These are phyloP conservation scores for Globisporangium canariense DNA, from an alignment of 352 stramenopile genomes.

Conservation along the genomic window DNA sequence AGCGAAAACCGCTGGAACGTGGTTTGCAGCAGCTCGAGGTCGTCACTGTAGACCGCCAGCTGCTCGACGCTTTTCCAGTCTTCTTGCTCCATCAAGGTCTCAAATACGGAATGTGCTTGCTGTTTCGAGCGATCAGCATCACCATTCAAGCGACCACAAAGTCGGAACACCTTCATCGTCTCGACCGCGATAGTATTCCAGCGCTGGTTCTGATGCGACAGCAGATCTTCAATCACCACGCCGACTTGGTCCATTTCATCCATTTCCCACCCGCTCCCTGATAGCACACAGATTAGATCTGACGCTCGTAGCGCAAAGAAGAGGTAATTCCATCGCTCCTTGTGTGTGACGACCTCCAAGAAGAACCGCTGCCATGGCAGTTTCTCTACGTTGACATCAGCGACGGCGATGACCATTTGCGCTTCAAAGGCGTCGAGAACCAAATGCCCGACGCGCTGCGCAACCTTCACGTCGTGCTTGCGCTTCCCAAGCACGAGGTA, in stretches of 20 bases:
- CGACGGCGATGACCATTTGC: background rate
- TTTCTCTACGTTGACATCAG: slow-evolving; percentile 3
- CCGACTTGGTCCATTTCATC: slow-evolving; percentile 10
- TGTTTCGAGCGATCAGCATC: background rate
- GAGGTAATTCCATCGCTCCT: slow-evolving; percentile 38
- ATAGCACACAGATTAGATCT: slow-evolving; percentile 23
- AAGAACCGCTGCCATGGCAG: slow-evolving; percentile 20
- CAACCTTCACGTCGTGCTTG: slow-evolving; percentile 28
- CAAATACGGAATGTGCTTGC: slow-evolving; percentile 21
- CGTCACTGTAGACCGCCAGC: slow-evolving; percentile 21
- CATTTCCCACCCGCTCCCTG: background rate
- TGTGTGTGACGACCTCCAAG: slow-evolving; percentile 20
- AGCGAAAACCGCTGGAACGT: slow-evolving; percentile 30
- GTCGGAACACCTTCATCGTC: slow-evolving; percentile 35
- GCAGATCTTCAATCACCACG: slow-evolving; percentile 25
- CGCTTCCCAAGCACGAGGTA: slow-evolving; percentile 15
- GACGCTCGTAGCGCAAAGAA: slow-evolving; percentile 39
- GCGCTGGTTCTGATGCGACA: slow-evolving; percentile 22
- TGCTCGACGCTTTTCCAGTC: slow-evolving; percentile 54
- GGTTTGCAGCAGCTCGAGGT: slow-evolving; percentile 26
- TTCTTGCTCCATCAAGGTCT: slow-evolving; percentile 27
- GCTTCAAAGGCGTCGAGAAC: slow-evolving; percentile 52
- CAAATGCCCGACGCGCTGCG: slow-evolving; percentile 54
- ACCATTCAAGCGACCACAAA: background rate
- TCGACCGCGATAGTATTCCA: slow-evolving; percentile 57